Base-by-base conservation (phyloP, 495 filamentous ascomycete species). In the Trichoderma parareesei region DNA sequence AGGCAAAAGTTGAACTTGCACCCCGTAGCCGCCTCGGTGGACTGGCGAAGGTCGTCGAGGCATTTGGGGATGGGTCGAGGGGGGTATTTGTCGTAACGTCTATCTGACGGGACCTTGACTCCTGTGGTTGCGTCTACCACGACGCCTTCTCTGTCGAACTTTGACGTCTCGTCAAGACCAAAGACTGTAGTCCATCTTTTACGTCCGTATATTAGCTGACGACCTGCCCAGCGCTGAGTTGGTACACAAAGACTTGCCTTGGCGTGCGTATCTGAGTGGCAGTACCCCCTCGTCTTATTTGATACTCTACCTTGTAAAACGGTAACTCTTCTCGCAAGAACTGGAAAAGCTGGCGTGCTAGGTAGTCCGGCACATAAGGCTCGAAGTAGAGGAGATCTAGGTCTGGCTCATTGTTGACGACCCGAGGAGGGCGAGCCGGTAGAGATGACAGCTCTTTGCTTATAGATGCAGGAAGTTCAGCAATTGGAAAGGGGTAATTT, bases 291-390 rank as follows among this genome's bases (percentile, higher is more conserved):
- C 88, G 79, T 57, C 83, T 85, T 68, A 89, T 89, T 13, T 75
- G 81, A 71, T 92, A 91, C 63, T 84, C 76, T 0, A 91, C 89
- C 16, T 87, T 79, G 71, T 91, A 91, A 73, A 90, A 92, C 55
- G 86, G 86, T 10, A 91, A 71, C 55, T 85, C 76, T 13, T 72
- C 68, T 0, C 87, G 81, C 0, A 90, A 78, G 71, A 88, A 88
- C 13, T 85, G 70, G 75, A 90, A 92, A 0, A 90, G 78, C 62
- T 85, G 75, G 14, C 74, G 77, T 8, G 81, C 74, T 14, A 83
- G 75, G 7, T 74, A 63, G 9, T 76, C 70, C 0, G 82, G 78
- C 18, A 90, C 78, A 64, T 85, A 90, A 0, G 88, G 88, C 65
- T 87, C 78, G 73, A 85, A 91, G 69, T 87, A 87, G 20, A 91